Conservation (phyloP, 768 basidiomycete genomes). For the Pisolithus marmoratus region DNA sequence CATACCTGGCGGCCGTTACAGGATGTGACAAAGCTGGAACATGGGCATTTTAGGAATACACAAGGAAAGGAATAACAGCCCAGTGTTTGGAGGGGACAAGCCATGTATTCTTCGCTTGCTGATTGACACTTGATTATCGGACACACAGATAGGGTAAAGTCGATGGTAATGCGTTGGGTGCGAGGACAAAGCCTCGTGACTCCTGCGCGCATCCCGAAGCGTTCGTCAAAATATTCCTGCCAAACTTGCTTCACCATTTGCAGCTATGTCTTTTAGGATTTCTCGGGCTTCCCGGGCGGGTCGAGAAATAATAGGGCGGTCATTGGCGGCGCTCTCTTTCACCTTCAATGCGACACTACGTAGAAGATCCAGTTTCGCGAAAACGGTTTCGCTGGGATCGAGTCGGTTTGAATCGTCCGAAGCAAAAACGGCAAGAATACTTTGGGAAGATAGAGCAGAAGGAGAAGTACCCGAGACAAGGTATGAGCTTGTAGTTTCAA, state of each 20-base stretch:
- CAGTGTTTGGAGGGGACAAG: no score
- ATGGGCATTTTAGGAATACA: no score
- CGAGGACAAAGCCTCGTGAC: no score
- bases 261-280: constrained; percentile 38
- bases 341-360: constrained; percentile 69
- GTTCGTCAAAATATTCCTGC: constrained; percentile 20
- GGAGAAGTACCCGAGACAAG: constrained; percentile 66
- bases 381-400: constrained; percentile 36
- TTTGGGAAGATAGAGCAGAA: constrained; percentile 54
- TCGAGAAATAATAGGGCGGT: constrained; percentile 65
- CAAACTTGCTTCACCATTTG: constrained; percentile 20
- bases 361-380: constrained; percentile 59
- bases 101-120: no score
- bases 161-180: no score
- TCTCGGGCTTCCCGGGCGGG: constrained; percentile 84
- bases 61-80: no score
- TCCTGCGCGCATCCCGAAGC: no score
- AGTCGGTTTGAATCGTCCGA: constrained; percentile 30
- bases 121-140: no score
- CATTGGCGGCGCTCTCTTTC: constrained; percentile 59
- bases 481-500: constrained; percentile 39
- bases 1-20: no score
- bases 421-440: constrained; percentile 52
- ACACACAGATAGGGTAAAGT: no score
- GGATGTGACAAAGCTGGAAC: no score